Evolutionary conservation across 1,284 basidiomycete genomes (phyloP).

Genomic region (Cryptococcus maquisensis): DNA sequence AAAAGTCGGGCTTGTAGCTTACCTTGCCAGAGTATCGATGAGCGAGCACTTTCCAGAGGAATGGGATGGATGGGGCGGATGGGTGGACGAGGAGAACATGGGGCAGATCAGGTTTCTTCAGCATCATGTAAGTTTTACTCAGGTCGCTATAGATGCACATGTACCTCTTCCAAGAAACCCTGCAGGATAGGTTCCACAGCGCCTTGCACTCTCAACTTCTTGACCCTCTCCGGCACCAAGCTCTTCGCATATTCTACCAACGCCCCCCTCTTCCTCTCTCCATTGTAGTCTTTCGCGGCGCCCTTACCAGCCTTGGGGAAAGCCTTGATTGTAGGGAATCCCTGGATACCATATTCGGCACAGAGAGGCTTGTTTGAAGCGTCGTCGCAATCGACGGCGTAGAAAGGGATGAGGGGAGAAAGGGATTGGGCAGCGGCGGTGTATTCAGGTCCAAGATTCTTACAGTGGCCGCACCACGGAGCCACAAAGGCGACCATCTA

Average conservation of each 20-base stretch:
- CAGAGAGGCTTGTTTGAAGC: slow-evolving; percentile 75
- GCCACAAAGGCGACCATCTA: slow-evolving; percentile 79
- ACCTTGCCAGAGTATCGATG: slow-evolving; percentile 64
- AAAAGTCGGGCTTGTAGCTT: background rate
- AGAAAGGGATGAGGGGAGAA: slow-evolving; percentile 77
- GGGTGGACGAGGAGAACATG: slow-evolving; percentile 70
- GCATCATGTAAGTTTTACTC: slow-evolving; percentile 40
- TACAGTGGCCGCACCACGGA: slow-evolving; percentile 78
- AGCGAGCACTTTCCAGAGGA: slow-evolving; percentile 78
- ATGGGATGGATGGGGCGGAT: slow-evolving; percentile 67
- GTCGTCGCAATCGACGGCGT: slow-evolving; percentile 89
- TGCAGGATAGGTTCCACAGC: slow-evolving; percentile 22
- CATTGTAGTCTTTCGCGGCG: slow-evolving; percentile 65
- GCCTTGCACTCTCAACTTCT: slow-evolving; percentile 60
- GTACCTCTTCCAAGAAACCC: slow-evolving; percentile 38
- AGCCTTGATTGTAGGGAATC: slow-evolving; percentile 88
- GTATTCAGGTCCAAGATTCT: slow-evolving; percentile 79
- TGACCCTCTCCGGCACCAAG: slow-evolving; percentile 64
- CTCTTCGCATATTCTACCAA: slow-evolving; percentile 73
- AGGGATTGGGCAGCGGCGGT: slow-evolving; percentile 74
- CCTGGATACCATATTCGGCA: slow-evolving; percentile 76
- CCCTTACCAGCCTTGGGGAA: slow-evolving; percentile 69
- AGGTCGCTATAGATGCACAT: background rate
- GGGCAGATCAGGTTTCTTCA: slow-evolving; percentile 56
- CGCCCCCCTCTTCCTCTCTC: slow-evolving; percentile 66